Percentiles rank a stretch among this genome's conserved stretches.
These are phyloP conservation scores for Ceratocystis papillata DNA, from an alignment of 2,329 filamentous ascomycete genomes.

Conservation along the genomic window DNA sequence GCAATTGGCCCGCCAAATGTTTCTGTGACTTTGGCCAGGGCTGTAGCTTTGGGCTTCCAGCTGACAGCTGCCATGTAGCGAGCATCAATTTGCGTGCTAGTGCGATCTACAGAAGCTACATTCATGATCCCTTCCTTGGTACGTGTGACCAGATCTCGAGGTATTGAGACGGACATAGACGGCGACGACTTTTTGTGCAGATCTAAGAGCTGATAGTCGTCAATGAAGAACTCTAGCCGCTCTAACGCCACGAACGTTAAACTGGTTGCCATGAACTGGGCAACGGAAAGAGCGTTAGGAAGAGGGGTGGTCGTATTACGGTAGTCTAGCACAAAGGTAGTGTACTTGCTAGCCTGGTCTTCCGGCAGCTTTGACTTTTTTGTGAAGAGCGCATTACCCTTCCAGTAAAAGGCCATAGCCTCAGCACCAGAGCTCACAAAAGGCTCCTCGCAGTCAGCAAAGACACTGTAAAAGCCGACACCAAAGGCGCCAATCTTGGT, in stretches of 20 bases:
- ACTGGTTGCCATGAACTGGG: constrained; percentile 88
- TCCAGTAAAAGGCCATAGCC: constrained; percentile 99
- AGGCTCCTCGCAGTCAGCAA: constrained; percentile 94
- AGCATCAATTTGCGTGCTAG: constrained; percentile 86
- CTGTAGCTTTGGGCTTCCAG: constrained; percentile 54
- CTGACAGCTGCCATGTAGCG: constrained; percentile 78
- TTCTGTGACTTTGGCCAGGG: constrained; percentile 37
- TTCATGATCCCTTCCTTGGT: constrained; percentile 87
- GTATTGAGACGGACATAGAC: constrained; percentile 58
- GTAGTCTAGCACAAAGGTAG: constrained; percentile 91
- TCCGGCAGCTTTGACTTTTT: constrained; percentile 65
- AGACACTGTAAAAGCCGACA: constrained; percentile 97
- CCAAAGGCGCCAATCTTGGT: constrained; percentile 98
- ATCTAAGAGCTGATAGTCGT: constrained; percentile 69
- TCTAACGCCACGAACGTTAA: constrained; percentile 89
- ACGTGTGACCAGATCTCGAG: constrained; percentile 65
- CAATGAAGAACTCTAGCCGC: constrained; percentile 78
- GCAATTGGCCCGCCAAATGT: constrained; percentile 40
- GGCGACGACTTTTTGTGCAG: constrained; percentile 80
- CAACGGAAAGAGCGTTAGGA: constrained; percentile 73
- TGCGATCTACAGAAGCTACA: constrained; percentile 65
- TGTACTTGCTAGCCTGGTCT: constrained; percentile 56
- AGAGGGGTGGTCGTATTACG: constrained; percentile 77
- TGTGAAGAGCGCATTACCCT: constrained; percentile 93
- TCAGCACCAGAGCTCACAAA: constrained; percentile 88